Evolutionary conservation across 495 filamentous ascomycete genomes (phyloP).

Genomic region (Schizothecium vesticola): DNA sequence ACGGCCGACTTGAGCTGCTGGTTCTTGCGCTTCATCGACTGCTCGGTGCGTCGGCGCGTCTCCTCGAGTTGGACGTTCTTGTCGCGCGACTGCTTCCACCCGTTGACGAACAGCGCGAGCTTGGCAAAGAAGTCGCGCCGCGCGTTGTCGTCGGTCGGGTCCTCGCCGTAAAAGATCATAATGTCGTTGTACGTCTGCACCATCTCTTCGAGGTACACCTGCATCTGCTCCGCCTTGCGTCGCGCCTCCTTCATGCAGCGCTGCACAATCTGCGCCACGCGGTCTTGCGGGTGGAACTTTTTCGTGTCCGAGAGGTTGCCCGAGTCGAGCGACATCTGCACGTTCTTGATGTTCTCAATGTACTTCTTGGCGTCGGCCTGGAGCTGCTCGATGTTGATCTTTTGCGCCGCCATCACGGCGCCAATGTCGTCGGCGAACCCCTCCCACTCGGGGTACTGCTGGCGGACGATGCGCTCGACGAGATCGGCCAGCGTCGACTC

Average conservation of each 20-base stretch:
- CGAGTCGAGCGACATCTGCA: conserved; percentile 84
- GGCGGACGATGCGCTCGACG: conserved; percentile 94
- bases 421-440: conserved; percentile 78
- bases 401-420: conserved; percentile 77
- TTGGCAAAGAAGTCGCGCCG: conserved; percentile 94
- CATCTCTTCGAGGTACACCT: conserved; percentile 92
- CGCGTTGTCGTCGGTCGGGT: conserved; percentile 86
- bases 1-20: conserved; percentile 58
- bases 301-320: conserved; percentile 94
- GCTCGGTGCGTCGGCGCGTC: conserved; percentile 74
- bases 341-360: conserved; percentile 89
- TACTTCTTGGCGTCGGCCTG: conserved; percentile 86
- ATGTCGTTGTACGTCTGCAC: conserved; percentile 86
- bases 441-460: conserved; percentile 95
- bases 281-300: conserved; percentile 97
- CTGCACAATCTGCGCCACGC: conserved; percentile 85
- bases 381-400: conserved; percentile 91
- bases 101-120: conserved; percentile 81
- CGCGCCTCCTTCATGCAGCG: conserved; percentile 94
- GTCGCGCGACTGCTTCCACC: conserved; percentile 93
- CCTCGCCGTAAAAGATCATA: conserved; percentile 95
- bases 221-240: conserved; percentile 93
- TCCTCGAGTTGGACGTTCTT: conserved; percentile 89
- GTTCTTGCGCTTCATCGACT: conserved; percentile 83
- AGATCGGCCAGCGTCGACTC: conserved; percentile 92